Base-by-base conservation (phyloP, 805 yeast species). In the Brettanomyces sp. region DNA sequence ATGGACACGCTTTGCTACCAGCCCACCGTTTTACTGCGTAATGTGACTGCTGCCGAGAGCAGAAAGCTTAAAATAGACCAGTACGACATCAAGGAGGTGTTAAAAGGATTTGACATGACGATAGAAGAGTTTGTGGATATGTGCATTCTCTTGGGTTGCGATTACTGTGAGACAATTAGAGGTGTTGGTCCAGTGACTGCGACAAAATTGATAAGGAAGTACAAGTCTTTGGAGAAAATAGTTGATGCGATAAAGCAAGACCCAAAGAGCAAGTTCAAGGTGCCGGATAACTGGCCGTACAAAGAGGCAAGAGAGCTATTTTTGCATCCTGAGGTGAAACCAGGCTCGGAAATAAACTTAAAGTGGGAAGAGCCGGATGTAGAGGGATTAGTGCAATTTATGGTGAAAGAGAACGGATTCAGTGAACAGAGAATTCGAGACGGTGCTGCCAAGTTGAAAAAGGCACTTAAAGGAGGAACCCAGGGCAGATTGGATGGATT, bases 101-200 rank as follows among this genome's bases (percentile, higher is more conserved):
- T 91, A 44, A 83, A 80, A 53, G 95, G 88, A 0, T 70, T 93
- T 49, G 91, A 74, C n/a, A 69, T 90, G 73, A 80, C 77, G 42
- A 68, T 75, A 40, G 74, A 72, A 23, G 82, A 87, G 48, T 93
- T 93, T 63, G 77, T 93, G 42, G 99, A 93, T 62, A 66, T 93
- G 55, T 90, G 99, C 68, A 91, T 93, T 38, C 70, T 93, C 56
- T 68, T 93, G 41, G 99, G 99, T 1, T 93, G 99, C 65, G 99
- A 93, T 68, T 93, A 93, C 64, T 88, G 96, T 67, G 97, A 91
- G 52, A 85, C 96, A 4, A 90, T 93, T 48, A 79, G 79, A 56
- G 99, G 99, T 23, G 82, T 93, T 49, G 99, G 99, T 7, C 98
- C 98, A 1, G 93, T 85, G 2, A 91, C 96, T 1, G 99, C 97